Evolutionary conservation across 148 eudicot species (phyloP).

Genomic region (Polygonum maritimum): DNA sequence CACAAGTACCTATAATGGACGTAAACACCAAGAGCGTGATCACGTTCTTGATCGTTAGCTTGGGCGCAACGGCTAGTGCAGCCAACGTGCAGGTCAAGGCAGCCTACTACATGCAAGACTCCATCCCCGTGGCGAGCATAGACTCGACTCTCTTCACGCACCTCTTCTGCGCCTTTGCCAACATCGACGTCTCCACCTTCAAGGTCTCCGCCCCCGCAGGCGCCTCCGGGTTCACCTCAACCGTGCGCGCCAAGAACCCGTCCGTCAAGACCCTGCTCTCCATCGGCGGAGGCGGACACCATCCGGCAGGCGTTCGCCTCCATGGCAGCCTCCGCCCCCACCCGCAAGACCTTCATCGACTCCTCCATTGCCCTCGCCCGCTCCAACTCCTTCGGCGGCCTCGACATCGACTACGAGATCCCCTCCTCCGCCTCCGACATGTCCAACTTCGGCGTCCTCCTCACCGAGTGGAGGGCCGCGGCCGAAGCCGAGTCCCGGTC

Average conservation of each 20-base stretch:
- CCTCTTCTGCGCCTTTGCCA: conserved; percentile 56
- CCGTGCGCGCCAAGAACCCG: conserved; percentile 30
- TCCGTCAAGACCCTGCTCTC: conserved; percentile 40
- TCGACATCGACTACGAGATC: conserved; percentile 59
- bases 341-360: conserved; percentile 37
- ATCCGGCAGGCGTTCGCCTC: neutral
- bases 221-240: conserved; percentile 28
- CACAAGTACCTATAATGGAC: no score
- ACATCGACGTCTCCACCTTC: conserved; percentile 16
- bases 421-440: conserved; percentile 20
- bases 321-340: conserved; percentile 31
- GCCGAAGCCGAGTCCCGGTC: conserved; percentile 19
- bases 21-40: no score
- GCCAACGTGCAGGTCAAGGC: conserved; percentile 24
- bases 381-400: conserved; percentile 29
- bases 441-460: conserved; percentile 29
- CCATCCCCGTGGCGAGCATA: conserved; percentile 27
- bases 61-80: neutral
- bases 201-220: neutral
- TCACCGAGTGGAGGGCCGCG: conserved; percentile 42
- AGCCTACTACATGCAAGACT: conserved; percentile 45
- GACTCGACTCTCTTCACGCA: conserved; percentile 65
- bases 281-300: conserved; percentile 29
- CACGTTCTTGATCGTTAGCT: neutral
- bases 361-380: conserved; percentile 41